Conservation (phyloP, 176 grass and related monocot genomes). For the Rhynchospora breviuscula region DNA sequence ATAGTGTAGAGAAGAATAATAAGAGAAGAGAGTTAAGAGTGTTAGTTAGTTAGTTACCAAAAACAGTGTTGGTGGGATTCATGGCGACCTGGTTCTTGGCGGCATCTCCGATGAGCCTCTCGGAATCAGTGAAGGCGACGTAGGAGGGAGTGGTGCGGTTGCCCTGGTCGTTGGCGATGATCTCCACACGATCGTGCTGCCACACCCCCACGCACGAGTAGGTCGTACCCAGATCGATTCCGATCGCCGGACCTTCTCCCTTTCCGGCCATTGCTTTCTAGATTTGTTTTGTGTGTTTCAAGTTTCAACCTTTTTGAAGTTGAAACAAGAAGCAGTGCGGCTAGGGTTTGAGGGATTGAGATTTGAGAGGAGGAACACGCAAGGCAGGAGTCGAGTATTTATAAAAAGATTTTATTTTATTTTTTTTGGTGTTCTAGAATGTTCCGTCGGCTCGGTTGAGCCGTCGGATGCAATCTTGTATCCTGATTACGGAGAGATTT, state of each 20-base stretch:
- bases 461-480: not conserved
- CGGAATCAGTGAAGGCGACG: constrained; percentile 1
- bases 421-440: not conserved
- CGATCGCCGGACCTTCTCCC: constrained; percentile 4
- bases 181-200: not conserved
- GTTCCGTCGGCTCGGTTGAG: not conserved
- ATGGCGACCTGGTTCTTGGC: constrained; percentile 46
- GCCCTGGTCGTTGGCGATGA: constrained; percentile 9
- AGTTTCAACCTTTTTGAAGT: not conserved
- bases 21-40: not conserved
- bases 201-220: constrained; percentile 11
- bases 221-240: constrained; percentile 4
- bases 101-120: constrained; percentile 42
- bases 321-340: not conserved
- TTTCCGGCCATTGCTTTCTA: constrained; percentile 1
- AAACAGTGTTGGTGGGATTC: constrained; percentile 47
- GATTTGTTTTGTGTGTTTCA: not conserved
- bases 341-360: constrained; percentile 1
- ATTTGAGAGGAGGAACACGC: not conserved
- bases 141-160: constrained; percentile 4
- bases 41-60: constrained; percentile 10
- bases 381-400: not conserved
- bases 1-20: not conserved
- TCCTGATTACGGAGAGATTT: not conserved
- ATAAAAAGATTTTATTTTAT: too few species aligned